These are phyloP conservation scores for Penicillium expansum DNA, from an alignment of 2,329 filamentous ascomycete genomes.

Conservation along the genomic window DNA sequence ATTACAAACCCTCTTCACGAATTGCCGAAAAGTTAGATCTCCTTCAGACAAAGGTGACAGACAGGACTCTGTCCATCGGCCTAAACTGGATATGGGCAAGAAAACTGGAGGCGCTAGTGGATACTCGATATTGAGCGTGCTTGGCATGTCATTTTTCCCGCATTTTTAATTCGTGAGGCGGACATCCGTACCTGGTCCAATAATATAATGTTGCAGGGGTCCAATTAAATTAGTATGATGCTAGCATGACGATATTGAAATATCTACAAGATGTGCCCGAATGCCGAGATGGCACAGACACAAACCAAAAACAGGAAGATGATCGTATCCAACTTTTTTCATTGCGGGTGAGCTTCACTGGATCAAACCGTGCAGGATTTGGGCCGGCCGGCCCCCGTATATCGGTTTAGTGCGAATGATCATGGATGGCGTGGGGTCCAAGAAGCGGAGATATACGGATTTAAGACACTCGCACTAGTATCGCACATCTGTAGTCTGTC, in stretches of 20 bases:
- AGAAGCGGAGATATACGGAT: conserved; percentile 5
- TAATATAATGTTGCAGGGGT: background rate
- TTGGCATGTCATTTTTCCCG: background rate
- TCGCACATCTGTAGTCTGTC: background rate
- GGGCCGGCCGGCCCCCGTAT: background rate
- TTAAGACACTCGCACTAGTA: background rate
- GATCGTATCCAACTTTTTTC: background rate
- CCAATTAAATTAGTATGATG: background rate
- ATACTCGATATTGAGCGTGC: conserved; percentile 1
- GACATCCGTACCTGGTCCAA: background rate
- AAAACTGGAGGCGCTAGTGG: background rate
- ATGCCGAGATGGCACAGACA: background rate
- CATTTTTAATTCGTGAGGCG: background rate
- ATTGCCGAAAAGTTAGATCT: too few species aligned
- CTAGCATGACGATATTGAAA: conserved; percentile 1
- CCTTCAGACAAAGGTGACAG: conserved; percentile 10
- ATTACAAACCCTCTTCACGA: too few species aligned
- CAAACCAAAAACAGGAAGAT: background rate
- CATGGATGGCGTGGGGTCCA: conserved; percentile 6
- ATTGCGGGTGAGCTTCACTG: background rate
- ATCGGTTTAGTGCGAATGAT: background rate
- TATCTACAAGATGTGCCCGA: too few species aligned
- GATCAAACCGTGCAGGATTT: conserved; percentile 2
- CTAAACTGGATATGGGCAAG: conserved; percentile 5
- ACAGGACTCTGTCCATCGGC: background rate